Percentiles rank a stretch among this genome's conserved stretches.
phyloP scores from a whole-genome alignment of 2,329 filamentous ascomycete genomes.

The Fusarium liriodendri region DNA sequence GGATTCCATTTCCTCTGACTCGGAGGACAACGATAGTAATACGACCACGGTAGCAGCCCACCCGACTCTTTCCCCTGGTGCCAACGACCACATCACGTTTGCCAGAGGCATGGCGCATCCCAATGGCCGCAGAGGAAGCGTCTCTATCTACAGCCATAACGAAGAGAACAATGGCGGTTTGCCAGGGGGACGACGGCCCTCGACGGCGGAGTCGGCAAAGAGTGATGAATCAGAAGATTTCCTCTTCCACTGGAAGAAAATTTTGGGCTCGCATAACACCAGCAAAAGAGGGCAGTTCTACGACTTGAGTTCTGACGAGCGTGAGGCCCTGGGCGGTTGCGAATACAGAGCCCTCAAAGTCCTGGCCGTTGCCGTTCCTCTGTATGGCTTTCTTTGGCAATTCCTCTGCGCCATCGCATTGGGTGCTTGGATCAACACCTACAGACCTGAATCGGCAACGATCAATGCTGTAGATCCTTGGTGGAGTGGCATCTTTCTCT shows the following conservation, averaged over 20 bases:
- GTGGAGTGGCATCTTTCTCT: constrained; percentile 77
- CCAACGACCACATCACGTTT: constrained; percentile 38
- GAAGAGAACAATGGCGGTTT: constrained; percentile 16
- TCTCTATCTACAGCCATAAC: constrained; percentile 37
- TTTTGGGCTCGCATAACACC: constrained; percentile 52
- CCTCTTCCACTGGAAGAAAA: constrained; percentile 46
- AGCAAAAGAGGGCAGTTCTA: constrained; percentile 67
- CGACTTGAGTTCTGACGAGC: constrained; percentile 63
- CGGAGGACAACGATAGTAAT: constrained; percentile 37
- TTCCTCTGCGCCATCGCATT: constrained; percentile 68
- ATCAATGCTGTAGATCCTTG: constrained; percentile 72
- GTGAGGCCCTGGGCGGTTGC: constrained; percentile 69
- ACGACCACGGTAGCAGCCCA: constrained; percentile 35
- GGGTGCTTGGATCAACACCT: constrained; percentile 68
- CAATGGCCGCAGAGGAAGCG: constrained; percentile 11
- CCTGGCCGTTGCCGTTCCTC: constrained; percentile 68
- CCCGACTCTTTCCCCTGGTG: constrained; percentile 18
- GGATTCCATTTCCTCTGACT: constrained; percentile 26
- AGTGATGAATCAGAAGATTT: constrained; percentile 44
- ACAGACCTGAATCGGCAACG: constrained; percentile 60
- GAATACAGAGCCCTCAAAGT: constrained; percentile 73
- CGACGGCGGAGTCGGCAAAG: constrained; percentile 29
- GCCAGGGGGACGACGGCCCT: constrained; percentile 22
- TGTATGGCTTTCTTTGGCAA: constrained; percentile 71
- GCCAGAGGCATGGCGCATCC: constrained; percentile 11